A percentile compares a stretch with the other conserved stretches of the same genome.
phyloP scores from a whole-genome alignment of 2,329 filamentous ascomycete genomes.

The Trichoderma cornu-damae region DNA sequence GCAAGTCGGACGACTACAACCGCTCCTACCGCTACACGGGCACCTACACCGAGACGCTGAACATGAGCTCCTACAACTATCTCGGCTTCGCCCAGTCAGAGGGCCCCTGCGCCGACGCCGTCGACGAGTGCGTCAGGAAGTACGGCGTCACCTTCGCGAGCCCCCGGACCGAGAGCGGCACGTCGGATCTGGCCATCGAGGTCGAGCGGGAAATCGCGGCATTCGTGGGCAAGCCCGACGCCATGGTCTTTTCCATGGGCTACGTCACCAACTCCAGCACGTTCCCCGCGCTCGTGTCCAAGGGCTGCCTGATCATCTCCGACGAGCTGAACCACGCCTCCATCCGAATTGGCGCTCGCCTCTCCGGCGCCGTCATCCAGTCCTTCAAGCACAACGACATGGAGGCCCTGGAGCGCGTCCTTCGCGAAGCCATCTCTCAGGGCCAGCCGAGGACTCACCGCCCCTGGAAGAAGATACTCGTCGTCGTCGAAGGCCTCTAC shows the following conservation, averaged over 20 bases:
- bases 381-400: constrained; percentile 99
- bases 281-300: constrained; percentile 87
- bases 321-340: constrained; percentile 98
- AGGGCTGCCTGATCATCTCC: constrained; percentile 90
- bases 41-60: constrained; percentile 88
- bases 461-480: constrained; percentile 98
- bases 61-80: constrained; percentile 99
- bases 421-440: constrained; percentile 91
- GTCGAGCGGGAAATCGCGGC: constrained; percentile 84
- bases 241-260: constrained; percentile 99
- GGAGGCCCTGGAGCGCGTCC: constrained; percentile 73
- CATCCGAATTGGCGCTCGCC: constrained; percentile 88
- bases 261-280: constrained; percentile 93
- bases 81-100: constrained; percentile 97
- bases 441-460: constrained; percentile 97
- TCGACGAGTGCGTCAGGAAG: constrained; percentile 77
- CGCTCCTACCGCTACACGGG: constrained; percentile 83
- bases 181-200: constrained; percentile 79
- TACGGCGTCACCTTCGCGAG: constrained; percentile 82
- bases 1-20: constrained; percentile 88
- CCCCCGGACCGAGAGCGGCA: constrained; percentile 77
- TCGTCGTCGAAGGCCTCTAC: constrained; percentile 94
- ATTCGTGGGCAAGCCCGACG: constrained; percentile 89
- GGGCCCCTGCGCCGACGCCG: constrained; percentile 88
- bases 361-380: constrained; percentile 89